Conservation (phyloP, 2,329 filamentous ascomycete species). For the Akanthomyces dipterigenus region DNA sequence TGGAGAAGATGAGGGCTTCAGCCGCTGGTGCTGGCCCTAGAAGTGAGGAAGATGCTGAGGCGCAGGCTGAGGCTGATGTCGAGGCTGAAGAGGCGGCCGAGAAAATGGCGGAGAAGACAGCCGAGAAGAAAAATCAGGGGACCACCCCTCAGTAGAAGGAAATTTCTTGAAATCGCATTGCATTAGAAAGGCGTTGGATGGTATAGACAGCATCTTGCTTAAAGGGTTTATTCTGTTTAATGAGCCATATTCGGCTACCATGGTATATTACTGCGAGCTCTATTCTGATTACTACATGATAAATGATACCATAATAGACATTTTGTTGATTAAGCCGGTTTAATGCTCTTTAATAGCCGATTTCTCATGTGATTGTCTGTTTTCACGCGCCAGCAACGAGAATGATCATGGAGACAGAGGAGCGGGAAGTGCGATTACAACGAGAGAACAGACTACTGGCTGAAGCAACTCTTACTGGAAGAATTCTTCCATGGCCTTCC, state of each 20-base stretch:
- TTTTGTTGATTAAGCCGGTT: no score
- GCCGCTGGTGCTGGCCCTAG: background rate
- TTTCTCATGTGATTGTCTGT: background rate
- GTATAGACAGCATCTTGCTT: background rate
- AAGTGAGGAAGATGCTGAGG: conserved; percentile 15
- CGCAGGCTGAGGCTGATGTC: background rate
- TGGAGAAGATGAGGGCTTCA: conserved; percentile 28
- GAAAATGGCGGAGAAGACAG: background rate
- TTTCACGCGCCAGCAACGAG: background rate
- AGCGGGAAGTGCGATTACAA: no score
- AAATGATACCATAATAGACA: background rate
- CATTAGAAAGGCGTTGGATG: conserved; percentile 8
- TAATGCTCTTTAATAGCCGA: no score
- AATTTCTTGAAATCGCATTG: background rate
- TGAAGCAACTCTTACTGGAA: no score
- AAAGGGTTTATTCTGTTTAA: background rate
- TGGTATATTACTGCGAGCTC: background rate
- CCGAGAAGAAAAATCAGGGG: background rate
- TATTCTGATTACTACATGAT: background rate
- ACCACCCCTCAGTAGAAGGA: background rate
- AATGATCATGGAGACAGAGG: no score
- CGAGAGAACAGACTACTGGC: no score
- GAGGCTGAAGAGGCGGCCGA: background rate
- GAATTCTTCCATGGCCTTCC: no score
- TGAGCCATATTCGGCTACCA: background rate